Evolutionary conservation across 345 rosid genomes (phyloP), one percentile per base, ranked within the genome.

Genomic region (Corymbia maculata): DNA sequence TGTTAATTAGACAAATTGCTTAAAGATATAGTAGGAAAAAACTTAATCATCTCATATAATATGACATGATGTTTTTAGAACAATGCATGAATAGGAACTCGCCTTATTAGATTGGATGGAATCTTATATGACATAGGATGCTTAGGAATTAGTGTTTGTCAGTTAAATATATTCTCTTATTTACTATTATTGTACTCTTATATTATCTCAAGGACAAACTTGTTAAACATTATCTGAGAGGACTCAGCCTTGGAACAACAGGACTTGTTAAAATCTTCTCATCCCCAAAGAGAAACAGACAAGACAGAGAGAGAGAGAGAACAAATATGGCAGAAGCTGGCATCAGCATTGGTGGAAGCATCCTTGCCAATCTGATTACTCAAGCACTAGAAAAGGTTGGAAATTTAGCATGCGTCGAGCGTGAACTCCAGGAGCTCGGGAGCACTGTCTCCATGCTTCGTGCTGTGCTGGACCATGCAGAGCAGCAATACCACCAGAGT

Each of bases 261-360:
- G 10, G 5, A 66, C 36, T 36, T 36, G 42, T 36, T 66, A 14
- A 66, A 6, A 30, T 66, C 21, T 66, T 66, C 42, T 14, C 42
- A 66, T 3, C 21, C 75, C 32, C 79, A 14, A 2, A 13, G 42
- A 22, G 64, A 57, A 1, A 52, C 21, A 52, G 55, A 52, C 4
- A 3, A 52, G 2, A 55, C 11, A 55, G 11, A 22, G 52, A 3
- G 52, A 3, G 4, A 51, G 14, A 11, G 13, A 57, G 75, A n/a
- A 66, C 19, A 66, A 30, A 66, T 13, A 66, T 66, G 79, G 79
- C 42, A 2, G 21, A n/a, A 66, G 42, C 5, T 66, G 8, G 14
- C 8, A 3, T 0, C 4, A 15, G 79, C 9, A 30, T 66, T 14
- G 79, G 42, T 7, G 79, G 10, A n/a, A 64, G 15, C 9, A 0